These are phyloP conservation scores for Decorospora gaudefroyi DNA, from an alignment of 2,329 filamentous ascomycete genomes.

Conservation along the genomic window DNA sequence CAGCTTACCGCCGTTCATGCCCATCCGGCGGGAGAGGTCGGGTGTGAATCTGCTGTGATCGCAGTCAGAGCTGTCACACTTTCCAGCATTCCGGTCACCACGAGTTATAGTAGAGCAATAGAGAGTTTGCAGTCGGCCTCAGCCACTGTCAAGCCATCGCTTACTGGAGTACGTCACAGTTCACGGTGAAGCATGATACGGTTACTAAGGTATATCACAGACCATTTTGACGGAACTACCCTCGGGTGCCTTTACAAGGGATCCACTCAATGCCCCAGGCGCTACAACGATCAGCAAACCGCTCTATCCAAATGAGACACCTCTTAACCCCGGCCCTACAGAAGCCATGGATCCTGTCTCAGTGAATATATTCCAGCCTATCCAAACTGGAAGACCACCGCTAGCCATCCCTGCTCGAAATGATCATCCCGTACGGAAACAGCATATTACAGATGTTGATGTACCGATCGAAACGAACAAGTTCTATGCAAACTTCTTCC, in stretches of 20 bases:
- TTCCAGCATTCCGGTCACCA: constrained; percentile 32
- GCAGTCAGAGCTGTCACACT: constrained; percentile 32
- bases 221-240: constrained; percentile 41
- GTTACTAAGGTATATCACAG: constrained; percentile 16
- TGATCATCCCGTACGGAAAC: constrained; percentile 51
- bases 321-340: constrained; percentile 37
- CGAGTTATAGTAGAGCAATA: constrained; percentile 38
- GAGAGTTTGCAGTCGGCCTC: constrained; percentile 36
- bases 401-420: constrained; percentile 41
- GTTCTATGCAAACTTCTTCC: constrained; percentile 72
- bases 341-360: constrained; percentile 19
- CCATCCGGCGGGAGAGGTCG: constrained; percentile 27
- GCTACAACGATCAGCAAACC: constrained; percentile 26
- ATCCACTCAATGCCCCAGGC: constrained; percentile 31
- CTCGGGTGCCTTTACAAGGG: constrained; percentile 32
- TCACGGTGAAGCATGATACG: background rate
- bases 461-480: constrained; percentile 73
- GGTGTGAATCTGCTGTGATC: constrained; percentile 13
- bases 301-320: constrained; percentile 35
- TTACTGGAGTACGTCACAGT: constrained; percentile 35
- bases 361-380: constrained; percentile 49
- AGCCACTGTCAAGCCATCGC: constrained; percentile 28
- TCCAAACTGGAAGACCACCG: constrained; percentile 49
- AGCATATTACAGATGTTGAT: constrained; percentile 46
- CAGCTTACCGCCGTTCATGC: constrained; percentile 31